A percentile compares a stretch with the other conserved stretches of the same genome.
phyloP scores from a whole-genome alignment of 1,284 basidiomycete species.

The Rhodotorula glutinis region DNA sequence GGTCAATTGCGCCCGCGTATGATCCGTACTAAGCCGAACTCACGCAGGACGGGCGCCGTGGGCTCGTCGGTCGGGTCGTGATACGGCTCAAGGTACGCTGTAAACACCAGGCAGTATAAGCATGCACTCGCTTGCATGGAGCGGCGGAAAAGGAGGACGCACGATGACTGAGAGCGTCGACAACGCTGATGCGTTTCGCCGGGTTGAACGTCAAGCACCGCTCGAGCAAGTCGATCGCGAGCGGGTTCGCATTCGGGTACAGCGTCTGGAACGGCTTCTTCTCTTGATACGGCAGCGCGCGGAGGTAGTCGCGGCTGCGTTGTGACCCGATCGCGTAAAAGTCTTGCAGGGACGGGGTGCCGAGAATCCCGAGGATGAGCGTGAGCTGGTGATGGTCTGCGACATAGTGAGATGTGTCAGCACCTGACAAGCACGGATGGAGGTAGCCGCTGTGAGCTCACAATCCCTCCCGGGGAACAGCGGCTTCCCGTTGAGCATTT shows the following conservation, averaged over 20 bases:
- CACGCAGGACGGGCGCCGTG: conserved; percentile 34
- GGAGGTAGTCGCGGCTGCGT: conserved; percentile 84
- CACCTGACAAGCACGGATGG: neutral
- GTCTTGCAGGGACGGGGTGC: conserved; percentile 60
- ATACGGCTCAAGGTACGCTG: conserved; percentile 42
- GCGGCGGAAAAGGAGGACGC: neutral
- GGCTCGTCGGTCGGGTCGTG: conserved; percentile 44
- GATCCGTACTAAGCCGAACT: conserved; percentile 5
- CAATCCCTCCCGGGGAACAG: conserved; percentile 95
- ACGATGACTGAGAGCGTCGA: conserved; percentile 42
- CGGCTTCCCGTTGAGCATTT: conserved; percentile 84
- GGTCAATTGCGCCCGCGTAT: conserved; percentile 45
- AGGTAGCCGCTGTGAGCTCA: conserved; percentile 27
- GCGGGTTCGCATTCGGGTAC: conserved; percentile 74
- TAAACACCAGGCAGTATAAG: neutral
- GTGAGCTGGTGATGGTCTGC: conserved; percentile 55
- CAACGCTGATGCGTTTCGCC: conserved; percentile 44
- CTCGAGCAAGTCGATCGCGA: conserved; percentile 86
- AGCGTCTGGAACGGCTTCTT: conserved; percentile 65
- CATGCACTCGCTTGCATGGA: too few species aligned
- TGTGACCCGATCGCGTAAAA: conserved; percentile 68
- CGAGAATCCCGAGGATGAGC: conserved; percentile 59
- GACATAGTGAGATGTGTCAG: neutral
- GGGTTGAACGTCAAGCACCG: conserved; percentile 51
- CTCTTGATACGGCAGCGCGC: conserved; percentile 86